phyloP scores from a whole-genome alignment of 257 asterid species.

The Penstemon barbatus region DNA sequence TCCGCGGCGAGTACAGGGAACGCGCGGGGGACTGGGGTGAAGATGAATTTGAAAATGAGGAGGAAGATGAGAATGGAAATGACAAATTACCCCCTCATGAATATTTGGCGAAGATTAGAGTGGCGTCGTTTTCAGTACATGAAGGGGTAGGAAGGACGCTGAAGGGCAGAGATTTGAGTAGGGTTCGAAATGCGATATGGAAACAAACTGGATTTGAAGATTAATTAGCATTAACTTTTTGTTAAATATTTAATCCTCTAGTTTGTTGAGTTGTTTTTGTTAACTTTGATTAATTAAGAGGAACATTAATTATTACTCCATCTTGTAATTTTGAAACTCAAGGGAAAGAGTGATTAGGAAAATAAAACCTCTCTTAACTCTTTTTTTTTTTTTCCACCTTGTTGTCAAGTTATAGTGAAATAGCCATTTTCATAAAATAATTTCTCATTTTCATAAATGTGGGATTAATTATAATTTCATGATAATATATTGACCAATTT shows the following conservation, averaged over 20 bases:
- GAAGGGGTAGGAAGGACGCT: slow-evolving; percentile 50
- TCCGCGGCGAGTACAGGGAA: slow-evolving; percentile 49
- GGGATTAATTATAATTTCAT: no score
- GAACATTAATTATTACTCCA: slow-evolving; percentile 13
- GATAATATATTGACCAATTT: no score
- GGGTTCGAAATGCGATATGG: slow-evolving; percentile 91
- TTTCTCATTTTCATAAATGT: no score
- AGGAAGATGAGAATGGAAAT: slow-evolving; percentile 30
- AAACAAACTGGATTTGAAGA: slow-evolving; percentile 82
- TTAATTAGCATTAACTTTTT: slow-evolving; percentile 13
- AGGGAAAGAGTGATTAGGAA: no score
- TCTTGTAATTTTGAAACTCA: slow-evolving; percentile 29
- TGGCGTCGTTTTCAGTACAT: slow-evolving; percentile 21
- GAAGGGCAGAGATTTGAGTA: slow-evolving; percentile 89
- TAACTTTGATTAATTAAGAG: slow-evolving; percentile 35
- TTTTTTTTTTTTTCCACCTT: not conserved
- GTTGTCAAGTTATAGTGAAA: not conserved
- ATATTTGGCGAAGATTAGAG: slow-evolving; percentile 71
- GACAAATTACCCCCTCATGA: slow-evolving; percentile 81
- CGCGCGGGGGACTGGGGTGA: slow-evolving; percentile 31
- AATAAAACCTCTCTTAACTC: no score
- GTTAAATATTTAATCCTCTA: slow-evolving; percentile 30
- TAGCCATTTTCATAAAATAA: no score
- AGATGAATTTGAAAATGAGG: slow-evolving; percentile 30
- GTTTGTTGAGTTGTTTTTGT: slow-evolving; percentile 30